Evolutionary conservation across 1,139 yeast genomes (phyloP).

Genomic region (Wickerhamiella pararugosa): DNA sequence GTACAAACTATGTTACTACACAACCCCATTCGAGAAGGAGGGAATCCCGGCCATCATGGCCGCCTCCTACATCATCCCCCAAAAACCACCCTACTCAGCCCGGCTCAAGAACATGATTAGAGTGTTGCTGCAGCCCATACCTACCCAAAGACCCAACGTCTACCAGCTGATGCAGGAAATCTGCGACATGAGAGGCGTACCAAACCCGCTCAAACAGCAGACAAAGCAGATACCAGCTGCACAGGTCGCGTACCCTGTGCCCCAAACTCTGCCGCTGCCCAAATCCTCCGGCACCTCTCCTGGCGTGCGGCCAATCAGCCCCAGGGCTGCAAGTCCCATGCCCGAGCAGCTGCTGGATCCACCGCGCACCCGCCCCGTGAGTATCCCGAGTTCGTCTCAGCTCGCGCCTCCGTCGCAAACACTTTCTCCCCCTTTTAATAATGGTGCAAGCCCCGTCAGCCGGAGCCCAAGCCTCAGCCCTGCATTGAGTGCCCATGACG

Average conservation of each 20-base stretch:
- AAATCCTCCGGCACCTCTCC: too few relatives aligned
- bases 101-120: conserved; percentile 38
- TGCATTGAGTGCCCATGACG: not conserved
- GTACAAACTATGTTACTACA: conserved; percentile 82
- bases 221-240: too few relatives aligned
- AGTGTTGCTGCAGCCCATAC: conserved; percentile 69
- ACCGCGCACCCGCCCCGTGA: too few relatives aligned
- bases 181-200: conserved; percentile 38
- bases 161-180: conserved; percentile 67
- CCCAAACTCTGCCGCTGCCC: too few relatives aligned
- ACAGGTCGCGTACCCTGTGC: too few relatives aligned
- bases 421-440: too few relatives aligned
- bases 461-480: not conserved
- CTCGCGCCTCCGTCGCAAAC: too few relatives aligned
- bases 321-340: too few relatives aligned
- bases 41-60: conserved; percentile 41
- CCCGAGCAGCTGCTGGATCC: too few relatives aligned
- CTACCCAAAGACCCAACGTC: conserved; percentile 71
- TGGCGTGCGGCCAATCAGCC: too few relatives aligned
- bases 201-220: conserved; percentile 33
- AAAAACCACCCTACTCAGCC: conserved; percentile 27
- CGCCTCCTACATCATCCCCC: conserved; percentile 45
- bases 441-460: not conserved
- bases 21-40: conserved; percentile 77
- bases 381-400: too few relatives aligned